Evolutionary conservation across 441 rosid species (phyloP).

Genomic region (Euphorbia schlechtendalii): DNA sequence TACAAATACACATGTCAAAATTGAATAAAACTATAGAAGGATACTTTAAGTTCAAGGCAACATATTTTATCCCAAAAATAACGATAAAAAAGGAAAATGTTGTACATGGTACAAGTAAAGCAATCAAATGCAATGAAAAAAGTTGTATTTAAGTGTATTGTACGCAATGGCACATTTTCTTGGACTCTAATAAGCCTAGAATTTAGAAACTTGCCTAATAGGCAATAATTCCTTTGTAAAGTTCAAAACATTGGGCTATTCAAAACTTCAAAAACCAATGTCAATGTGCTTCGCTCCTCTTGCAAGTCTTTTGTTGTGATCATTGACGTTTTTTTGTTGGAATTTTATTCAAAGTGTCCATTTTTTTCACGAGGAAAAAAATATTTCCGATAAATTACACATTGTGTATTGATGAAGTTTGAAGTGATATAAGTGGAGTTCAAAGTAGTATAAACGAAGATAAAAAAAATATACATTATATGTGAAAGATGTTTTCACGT

Average conservation of each 20-base stretch:
- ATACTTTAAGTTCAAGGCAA: too few relatives aligned
- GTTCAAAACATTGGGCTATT: neutral
- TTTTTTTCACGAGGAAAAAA: neutral
- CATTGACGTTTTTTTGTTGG: neutral
- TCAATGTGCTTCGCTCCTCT: neutral
- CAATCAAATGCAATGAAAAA: neutral
- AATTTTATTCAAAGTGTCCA: too few relatives aligned
- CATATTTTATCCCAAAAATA: too few relatives aligned
- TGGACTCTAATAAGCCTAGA: neutral
- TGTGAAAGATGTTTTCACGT: too few relatives aligned
- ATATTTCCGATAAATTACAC: too few relatives aligned
- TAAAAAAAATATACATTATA: too few relatives aligned
- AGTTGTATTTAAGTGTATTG: neutral
- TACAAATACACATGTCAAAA: too few relatives aligned
- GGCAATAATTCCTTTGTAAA: neutral
- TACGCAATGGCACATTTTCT: neutral
- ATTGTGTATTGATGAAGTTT: too few relatives aligned
- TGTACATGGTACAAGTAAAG: neutral
- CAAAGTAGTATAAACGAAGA: too few relatives aligned
- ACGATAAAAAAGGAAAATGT: too few relatives aligned
- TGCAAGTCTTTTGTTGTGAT: neutral
- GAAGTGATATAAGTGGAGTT: too few relatives aligned
- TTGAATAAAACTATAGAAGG: too few relatives aligned
- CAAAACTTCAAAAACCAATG: neutral
- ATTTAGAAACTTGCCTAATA: neutral